Evolutionary conservation across 2,329 filamentous ascomycete genomes (phyloP), one percentile per base, ranked within the genome.

Genomic region (Claviceps sp.): DNA sequence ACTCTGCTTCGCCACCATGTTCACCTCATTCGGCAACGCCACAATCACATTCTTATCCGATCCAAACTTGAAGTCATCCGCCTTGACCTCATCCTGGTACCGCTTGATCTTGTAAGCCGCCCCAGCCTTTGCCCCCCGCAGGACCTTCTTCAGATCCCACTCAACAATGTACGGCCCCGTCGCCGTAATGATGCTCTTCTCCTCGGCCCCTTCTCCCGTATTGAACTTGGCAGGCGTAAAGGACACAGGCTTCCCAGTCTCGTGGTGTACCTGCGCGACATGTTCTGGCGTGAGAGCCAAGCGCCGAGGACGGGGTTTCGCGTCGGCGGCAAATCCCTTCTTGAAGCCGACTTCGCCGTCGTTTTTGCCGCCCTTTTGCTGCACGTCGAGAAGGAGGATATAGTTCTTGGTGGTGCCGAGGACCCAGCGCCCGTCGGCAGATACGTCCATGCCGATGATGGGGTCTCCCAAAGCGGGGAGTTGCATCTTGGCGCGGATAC

Each of bases 31-130:
- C 2, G 93, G 90, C 57, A 98, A 73, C 1, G 93, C 93, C 39
- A 98, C 91, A 62, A 98, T 95, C 61, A 98, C 89, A 62, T 96
- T 96, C 79, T 95, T 95, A 68, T 98, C 93, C 5, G 85, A 90
- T 47, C 91, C 91, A 63, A 89, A 98, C 62, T 93, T 89, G 81
- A 98, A 98, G 67, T 98, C 95, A 67, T 98, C 93, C 4, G 93
- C 93, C 75, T 94, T 96, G 64, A 98, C 89, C 57, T 95, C 86
- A 62, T 98, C 93, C 1, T 82, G 78, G 65, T 98, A 98, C 16
- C 93, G 85, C 76, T 97, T 96, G 76, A 98, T 97, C 60, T 84
- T 87, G 72, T 98, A 98, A 0, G 91, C 85, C 54, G 93, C 86
- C 68, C 90, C 85, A 54, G 93, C 86, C 68, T 90, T 93, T 57